A percentile compares a stretch with the other conserved stretches of the same genome.
phyloP scores from a whole-genome alignment of 805 yeast genomes.

The Grigorovia jiainica region DNA sequence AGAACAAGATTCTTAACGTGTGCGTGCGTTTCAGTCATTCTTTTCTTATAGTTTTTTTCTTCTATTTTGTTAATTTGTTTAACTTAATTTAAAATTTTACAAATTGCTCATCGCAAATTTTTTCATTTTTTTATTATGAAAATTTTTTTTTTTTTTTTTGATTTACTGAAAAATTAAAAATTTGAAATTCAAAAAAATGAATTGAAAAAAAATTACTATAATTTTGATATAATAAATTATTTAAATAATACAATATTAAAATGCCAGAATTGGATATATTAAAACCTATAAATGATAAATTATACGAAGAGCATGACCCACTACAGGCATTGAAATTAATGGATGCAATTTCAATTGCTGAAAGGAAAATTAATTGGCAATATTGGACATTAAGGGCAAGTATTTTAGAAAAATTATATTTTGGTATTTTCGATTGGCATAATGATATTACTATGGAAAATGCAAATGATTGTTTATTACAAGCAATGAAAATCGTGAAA shows the following conservation, averaged over 20 bases:
- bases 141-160: too few relatives aligned
- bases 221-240: too few relatives aligned
- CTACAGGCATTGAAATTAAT: conserved; percentile 36
- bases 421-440: conserved; percentile 33
- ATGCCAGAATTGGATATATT: too few relatives aligned
- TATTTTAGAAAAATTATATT: conserved; percentile 34
- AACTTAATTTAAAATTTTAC: background rate
- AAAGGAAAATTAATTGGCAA: conserved; percentile 30
- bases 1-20: conserved; percentile 56
- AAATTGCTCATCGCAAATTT: background rate
- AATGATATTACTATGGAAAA: conserved; percentile 35
- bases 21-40: conserved; percentile 3
- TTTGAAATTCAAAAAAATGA: too few relatives aligned
- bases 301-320: conserved; percentile 39
- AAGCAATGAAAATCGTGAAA: conserved; percentile 31
- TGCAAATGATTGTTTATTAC: conserved; percentile 24
- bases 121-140: background rate
- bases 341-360: conserved; percentile 33
- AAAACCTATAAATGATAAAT: conserved; percentile 13
- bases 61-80: background rate
- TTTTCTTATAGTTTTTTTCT: background rate
- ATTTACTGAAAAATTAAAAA: too few relatives aligned
- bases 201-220: too few relatives aligned
- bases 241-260: too few relatives aligned
- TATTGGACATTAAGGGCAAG: background rate